Percentiles rank a stretch among this genome's conserved stretches.
phyloP scores from a whole-genome alignment of 345 rosid species.

The Mallotus nudiflorus region DNA sequence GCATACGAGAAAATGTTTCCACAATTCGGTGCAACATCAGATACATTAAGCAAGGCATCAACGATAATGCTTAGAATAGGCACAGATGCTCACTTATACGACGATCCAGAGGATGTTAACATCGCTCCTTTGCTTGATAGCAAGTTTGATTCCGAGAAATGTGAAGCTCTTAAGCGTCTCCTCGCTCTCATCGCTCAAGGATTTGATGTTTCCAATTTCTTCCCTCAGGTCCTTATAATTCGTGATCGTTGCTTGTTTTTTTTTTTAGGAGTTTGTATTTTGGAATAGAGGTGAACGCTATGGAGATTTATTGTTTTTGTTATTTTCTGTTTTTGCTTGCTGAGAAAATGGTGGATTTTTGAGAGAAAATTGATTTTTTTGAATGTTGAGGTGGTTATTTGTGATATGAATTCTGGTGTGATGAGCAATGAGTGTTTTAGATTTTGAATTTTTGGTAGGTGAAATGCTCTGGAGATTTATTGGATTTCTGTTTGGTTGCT shows the following conservation, averaged over 20 bases:
- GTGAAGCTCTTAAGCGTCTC: slow-evolving; percentile 93
- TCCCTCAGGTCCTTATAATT: slow-evolving; percentile 78
- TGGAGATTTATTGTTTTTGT: no score
- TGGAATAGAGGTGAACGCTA: not conserved
- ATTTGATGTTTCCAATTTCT: slow-evolving; percentile 92
- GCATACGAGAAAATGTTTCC: slow-evolving; percentile 47
- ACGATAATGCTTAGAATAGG: slow-evolving; percentile 83
- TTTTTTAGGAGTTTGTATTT: not conserved
- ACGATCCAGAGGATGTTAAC: slow-evolving; percentile 91
- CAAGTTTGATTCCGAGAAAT: slow-evolving; percentile 91
- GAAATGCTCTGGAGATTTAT: no score
- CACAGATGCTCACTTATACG: slow-evolving; percentile 95
- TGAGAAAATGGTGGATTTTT: not conserved
- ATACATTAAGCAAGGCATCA: slow-evolving; percentile 89
- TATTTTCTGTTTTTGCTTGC: slow-evolving; percentile 4
- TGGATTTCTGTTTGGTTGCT: no score
- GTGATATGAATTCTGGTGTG: not conserved
- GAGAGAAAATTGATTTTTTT: not conserved
- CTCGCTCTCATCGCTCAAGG: slow-evolving; percentile 96
- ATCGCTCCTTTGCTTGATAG: slow-evolving; percentile 84
- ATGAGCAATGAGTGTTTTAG: not conserved
- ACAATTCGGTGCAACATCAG: slow-evolving; percentile 80
- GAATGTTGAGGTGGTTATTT: not conserved
- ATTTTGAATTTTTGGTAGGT: no score
- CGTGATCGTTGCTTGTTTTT: no score